phyloP scores from a whole-genome alignment of 1,284 basidiomycete species.

The Ganoderma multipileum region DNA sequence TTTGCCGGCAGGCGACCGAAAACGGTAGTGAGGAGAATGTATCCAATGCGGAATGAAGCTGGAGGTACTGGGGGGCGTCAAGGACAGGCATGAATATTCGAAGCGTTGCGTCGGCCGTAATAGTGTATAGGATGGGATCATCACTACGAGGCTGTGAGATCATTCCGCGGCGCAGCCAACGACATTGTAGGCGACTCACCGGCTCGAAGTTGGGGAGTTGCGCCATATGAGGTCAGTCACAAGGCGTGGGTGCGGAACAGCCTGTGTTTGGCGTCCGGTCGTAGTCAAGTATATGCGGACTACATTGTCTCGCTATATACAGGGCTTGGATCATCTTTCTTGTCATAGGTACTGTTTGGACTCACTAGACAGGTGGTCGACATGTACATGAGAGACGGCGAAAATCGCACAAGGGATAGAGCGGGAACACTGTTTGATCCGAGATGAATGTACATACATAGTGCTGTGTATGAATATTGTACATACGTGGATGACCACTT shows the following conservation, averaged over 20 bases:
- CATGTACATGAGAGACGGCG: constrained; percentile 79
- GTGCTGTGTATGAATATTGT: constrained; percentile 7
- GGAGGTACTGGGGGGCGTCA: constrained; percentile 85
- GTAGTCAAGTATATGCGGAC: constrained; percentile 77
- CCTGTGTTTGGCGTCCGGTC: constrained; percentile 70
- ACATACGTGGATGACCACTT: constrained; percentile 75
- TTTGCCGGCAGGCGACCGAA: constrained; percentile 42
- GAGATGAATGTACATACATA: constrained; percentile 24
- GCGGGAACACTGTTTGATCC: constrained; percentile 49
- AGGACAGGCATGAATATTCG: constrained; percentile 89
- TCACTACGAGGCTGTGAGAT: constrained; percentile 52
- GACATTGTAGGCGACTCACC: constrained; percentile 49
- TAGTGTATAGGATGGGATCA: constrained; percentile 79
- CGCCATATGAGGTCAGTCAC: constrained; percentile 74
- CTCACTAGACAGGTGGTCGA: constrained; percentile 66
- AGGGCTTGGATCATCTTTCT: constrained; percentile 3
- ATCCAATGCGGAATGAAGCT: constrained; percentile 82
- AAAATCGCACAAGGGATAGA: constrained; percentile 63
- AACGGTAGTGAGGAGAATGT: constrained; percentile 60
- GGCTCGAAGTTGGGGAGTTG: constrained; percentile 65
- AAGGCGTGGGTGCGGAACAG: constrained; percentile 70
- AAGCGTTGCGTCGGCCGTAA: constrained; percentile 76
- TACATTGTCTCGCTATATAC: constrained; percentile 56
- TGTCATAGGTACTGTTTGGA: constrained; percentile 8
- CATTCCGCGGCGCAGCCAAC: not conserved